A percentile compares a stretch with the other conserved stretches of the same genome.
Evolutionary conservation across 164 flowering plant genomes (phyloP).

Genomic region (Houttuynia cordata): DNA sequence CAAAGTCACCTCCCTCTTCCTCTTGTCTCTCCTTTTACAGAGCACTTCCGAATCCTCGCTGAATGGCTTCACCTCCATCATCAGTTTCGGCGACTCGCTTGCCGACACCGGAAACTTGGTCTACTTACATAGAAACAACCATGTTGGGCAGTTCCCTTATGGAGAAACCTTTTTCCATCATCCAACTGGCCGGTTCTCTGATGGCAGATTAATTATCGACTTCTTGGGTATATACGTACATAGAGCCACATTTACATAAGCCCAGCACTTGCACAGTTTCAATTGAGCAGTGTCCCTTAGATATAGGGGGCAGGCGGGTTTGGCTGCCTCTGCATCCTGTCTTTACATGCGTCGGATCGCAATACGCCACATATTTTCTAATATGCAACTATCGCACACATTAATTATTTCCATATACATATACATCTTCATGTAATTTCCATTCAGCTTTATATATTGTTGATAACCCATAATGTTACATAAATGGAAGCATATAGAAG

Average conservation of each 20-base stretch:
- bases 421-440: background rate
- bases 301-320: no score
- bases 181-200: slow-evolving; percentile 25
- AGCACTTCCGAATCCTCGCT: background rate
- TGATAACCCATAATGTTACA: no score
- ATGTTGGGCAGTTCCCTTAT: slow-evolving; percentile 13
- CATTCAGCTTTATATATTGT: no score
- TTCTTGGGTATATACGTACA: slow-evolving; percentile 16
- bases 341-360: no score
- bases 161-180: slow-evolving; percentile 28
- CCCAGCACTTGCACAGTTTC: no score
- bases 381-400: no score
- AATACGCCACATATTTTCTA: no score
- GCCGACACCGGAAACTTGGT: slow-evolving; percentile 29
- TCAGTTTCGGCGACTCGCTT: slow-evolving; percentile 32
- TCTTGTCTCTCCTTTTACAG: background rate
- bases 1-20: background rate
- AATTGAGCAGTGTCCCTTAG: no score
- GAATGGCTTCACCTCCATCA: slow-evolving; percentile 14
- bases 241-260: no score
- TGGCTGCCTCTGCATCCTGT: no score
- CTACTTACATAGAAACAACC: background rate
- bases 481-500: background rate
- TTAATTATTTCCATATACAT: no score
- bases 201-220: slow-evolving; percentile 25